These are phyloP conservation scores for Colletotrichum costaricense DNA, from an alignment of 2,329 filamentous ascomycete species.

Conservation along the genomic window DNA sequence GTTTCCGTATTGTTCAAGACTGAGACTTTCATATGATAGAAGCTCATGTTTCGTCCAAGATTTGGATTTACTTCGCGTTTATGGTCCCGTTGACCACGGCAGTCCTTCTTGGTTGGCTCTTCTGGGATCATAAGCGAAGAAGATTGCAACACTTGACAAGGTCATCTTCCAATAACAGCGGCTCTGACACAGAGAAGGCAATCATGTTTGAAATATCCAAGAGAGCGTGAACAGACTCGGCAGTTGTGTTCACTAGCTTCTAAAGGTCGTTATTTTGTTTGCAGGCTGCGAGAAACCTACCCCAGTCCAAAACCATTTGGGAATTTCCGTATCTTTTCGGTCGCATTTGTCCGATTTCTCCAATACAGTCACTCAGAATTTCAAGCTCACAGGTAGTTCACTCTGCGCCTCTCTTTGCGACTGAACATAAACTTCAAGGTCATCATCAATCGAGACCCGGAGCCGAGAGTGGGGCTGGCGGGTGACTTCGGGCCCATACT, in stretches of 20 bases:
- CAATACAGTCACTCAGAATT: no score
- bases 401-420: no score
- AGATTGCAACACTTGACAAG: background rate
- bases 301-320: no score
- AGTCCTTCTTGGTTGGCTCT: background rate
- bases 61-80: slow-evolving; percentile 73
- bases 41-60: slow-evolving; percentile 57
- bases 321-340: no score
- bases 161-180: background rate
- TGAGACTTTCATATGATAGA: slow-evolving; percentile 27
- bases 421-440: no score
- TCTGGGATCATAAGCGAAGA: background rate
- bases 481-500: no score
- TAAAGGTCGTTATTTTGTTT: no score
- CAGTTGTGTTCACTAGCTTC: background rate
- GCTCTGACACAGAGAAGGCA: background rate
- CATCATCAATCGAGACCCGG: no score
- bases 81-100: slow-evolving; percentile 64
- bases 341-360: no score
- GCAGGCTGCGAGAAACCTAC: no score
- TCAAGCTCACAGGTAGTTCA: no score
- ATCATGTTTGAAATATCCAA: background rate
- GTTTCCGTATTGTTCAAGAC: background rate
- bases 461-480: no score
- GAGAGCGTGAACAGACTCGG: background rate